Evolutionary conservation across 2,329 filamentous ascomycete species (phyloP), one percentile per base, ranked within the genome.

Genomic region (Fusarium oxysporum): DNA sequence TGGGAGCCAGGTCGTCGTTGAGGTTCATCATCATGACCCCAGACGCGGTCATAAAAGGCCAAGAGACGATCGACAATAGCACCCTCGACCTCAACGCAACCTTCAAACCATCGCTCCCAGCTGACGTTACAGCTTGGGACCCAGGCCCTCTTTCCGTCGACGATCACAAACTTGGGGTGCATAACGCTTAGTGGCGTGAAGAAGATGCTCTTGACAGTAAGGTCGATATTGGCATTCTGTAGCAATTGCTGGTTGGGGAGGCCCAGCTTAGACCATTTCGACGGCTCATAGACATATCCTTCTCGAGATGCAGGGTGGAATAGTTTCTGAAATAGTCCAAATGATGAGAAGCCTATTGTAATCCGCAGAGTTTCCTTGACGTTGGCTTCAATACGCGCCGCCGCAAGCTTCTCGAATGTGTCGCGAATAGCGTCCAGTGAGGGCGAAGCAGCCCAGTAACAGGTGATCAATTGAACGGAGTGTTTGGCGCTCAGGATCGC

Each of bases 91-190:
- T 90, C 89, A 7, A 96, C 83, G 62, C 91, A 93, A 0, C 92
- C 92, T 80, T 97, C 94, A 32, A 96, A 91, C 94, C 94, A 97
- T n/a, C 89, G 82, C 80, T 96, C 94, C 92, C 92, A 96, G 77
- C 92, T 95, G 8, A 97, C 89, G 75, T 97, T 97, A 81, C 93
- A 95, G 75, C 92, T 94, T 0, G 93, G 93, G 14, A 96, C 81
- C 76, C 92, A 91, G 0, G 92, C 92, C 5, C 83, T 85, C 37
- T 84, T 80, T 1, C 91, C 87, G 79, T 97, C 94, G 2, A 96
- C 81, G 19, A 96, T 86, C 41, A 96, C 86, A 74, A 93, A 96
- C 77, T 97, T 97, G 1, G 93, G 92, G 78, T 97, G 94, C 90
- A 96, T 93, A n/a, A 97, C 92, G 76, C 93, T 94, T 67, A 96